These are phyloP conservation scores for Coemansia sp. DNA, from an alignment of 192 early-diverging fungal genomes.

Conservation along the genomic window DNA sequence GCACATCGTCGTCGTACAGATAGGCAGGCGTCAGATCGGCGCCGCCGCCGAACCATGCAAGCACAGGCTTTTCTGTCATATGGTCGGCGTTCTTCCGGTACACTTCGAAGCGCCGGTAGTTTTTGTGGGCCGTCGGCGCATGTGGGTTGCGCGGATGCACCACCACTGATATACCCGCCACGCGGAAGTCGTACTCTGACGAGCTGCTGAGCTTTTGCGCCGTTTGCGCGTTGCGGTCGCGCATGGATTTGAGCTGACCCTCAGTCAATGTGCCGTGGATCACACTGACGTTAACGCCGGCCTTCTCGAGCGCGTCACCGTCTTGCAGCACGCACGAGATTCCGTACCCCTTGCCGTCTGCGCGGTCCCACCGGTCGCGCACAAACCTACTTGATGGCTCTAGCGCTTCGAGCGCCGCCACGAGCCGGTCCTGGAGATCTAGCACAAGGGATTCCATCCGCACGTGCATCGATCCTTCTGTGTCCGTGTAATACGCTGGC, in stretches of 20 bases:
- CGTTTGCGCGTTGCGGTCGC: conserved; percentile 64
- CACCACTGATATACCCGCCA: conserved; percentile 86
- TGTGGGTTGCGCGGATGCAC: conserved; percentile 95
- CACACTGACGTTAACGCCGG: conserved; percentile 91
- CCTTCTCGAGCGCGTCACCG: conserved; percentile 94
- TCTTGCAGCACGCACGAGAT: conserved; percentile 89
- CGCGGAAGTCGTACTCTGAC: conserved; percentile 76
- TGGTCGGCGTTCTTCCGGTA: conserved; percentile 52
- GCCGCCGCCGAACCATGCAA: conserved; percentile 97
- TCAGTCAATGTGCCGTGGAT: conserved; percentile 81
- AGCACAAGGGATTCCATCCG: conserved; percentile 82
- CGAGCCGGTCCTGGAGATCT: conserved; percentile 75
- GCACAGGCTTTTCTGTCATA: conserved; percentile 58
- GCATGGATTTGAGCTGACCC: conserved; percentile 83
- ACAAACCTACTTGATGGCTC: conserved; percentile 65
- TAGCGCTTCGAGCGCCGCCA: conserved; percentile 60
- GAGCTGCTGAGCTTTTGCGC: conserved; percentile 59
- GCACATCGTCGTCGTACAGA: conserved; percentile 86
- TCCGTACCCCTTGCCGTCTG: conserved; percentile 87
- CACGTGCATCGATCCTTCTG: conserved; percentile 62
- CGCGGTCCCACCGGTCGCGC: conserved; percentile 79
- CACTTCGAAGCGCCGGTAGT: conserved; percentile 98
- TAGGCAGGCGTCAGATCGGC: conserved; percentile 92
- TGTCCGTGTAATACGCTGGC: conserved; percentile 32
- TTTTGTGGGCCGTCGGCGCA: conserved; percentile 95